phyloP scores from a whole-genome alignment of 768 basidiomycete species.

The Mycena polygramma region DNA sequence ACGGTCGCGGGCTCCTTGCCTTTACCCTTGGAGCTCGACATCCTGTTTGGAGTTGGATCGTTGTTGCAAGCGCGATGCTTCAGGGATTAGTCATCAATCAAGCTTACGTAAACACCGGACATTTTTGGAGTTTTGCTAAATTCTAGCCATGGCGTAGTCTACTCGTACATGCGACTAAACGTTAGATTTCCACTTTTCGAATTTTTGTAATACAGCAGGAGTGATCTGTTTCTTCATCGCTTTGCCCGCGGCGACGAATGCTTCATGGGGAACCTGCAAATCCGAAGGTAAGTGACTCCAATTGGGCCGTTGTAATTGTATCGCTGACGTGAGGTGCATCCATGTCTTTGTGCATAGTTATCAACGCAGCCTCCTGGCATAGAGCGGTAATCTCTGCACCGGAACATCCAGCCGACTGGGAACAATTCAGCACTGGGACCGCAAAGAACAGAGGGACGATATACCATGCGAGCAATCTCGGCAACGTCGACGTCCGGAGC shows the following conservation, averaged over 20 bases:
- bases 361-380: slow-evolving; percentile 95
- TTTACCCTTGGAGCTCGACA: slow-evolving; percentile 44
- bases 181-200: slow-evolving; percentile 70
- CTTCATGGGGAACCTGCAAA: slow-evolving; percentile 77
- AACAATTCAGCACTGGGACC: not conserved
- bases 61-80: not conserved
- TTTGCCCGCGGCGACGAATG: slow-evolving; percentile 81
- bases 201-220: slow-evolving; percentile 78
- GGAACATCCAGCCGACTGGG: slow-evolving; percentile 93
- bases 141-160: not conserved
- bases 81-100: not conserved
- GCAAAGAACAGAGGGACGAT: slow-evolving; percentile 21
- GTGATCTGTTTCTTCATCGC: slow-evolving; percentile 88
- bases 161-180: no score
- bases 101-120: not conserved
- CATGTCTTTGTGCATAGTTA: slow-evolving; percentile 92
- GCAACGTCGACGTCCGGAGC: slow-evolving; percentile 75
- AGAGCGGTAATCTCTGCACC: slow-evolving; percentile 94
- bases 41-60: not conserved
- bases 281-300: slow-evolving; percentile 4
- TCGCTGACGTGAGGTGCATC: slow-evolving; percentile 77
- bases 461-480: slow-evolving; percentile 78
- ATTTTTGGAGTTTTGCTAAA: not conserved
- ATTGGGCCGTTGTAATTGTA: not conserved
- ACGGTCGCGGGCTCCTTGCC: slow-evolving; percentile 44